Evolutionary conservation across 768 basidiomycete species (phyloP).

Genomic region (Butyriboletus loyo): DNA sequence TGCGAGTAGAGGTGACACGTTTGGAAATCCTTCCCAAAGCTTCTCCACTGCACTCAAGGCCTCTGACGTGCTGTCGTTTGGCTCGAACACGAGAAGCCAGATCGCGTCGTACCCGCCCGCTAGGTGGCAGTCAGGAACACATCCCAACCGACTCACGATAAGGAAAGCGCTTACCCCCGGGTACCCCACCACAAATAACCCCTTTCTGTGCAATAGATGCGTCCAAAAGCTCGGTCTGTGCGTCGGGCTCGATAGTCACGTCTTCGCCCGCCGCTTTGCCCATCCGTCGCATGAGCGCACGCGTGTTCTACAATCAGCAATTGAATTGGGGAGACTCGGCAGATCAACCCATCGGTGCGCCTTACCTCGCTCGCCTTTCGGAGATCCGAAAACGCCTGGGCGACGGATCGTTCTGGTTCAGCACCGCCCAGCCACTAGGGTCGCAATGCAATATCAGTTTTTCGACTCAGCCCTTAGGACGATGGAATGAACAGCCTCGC

Average conservation of each 20-base stretch:
- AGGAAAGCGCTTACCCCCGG: slow-evolving; percentile 67
- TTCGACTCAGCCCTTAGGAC: neutral
- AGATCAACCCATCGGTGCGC: neutral
- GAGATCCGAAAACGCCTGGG: slow-evolving; percentile 56
- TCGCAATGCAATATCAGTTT: neutral
- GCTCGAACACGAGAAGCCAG: slow-evolving; percentile 84
- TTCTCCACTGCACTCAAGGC: slow-evolving; percentile 62
- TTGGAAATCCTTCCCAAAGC: slow-evolving; percentile 60
- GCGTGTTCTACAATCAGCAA: slow-evolving; percentile 54
- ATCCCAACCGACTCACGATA: neutral
- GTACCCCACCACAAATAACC: slow-evolving; percentile 92
- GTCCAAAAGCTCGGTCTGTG: slow-evolving; percentile 84
- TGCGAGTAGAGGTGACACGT: slow-evolving; percentile 69
- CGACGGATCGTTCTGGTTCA: slow-evolving; percentile 31
- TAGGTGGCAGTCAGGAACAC: slow-evolving; percentile 30
- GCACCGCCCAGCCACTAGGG: slow-evolving; percentile 44
- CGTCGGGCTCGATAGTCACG: slow-evolving; percentile 87
- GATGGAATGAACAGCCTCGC: slow-evolving; percentile 24
- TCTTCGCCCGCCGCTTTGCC: slow-evolving; percentile 53
- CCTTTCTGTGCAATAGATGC: slow-evolving; percentile 74
- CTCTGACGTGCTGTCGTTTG: slow-evolving; percentile 43
- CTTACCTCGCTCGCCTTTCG: slow-evolving; percentile 58
- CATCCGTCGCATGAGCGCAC: slow-evolving; percentile 81
- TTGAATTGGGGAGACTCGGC: neutral
- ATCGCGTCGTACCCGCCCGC: slow-evolving; percentile 98